Base-by-base conservation (phyloP, 805 yeast species). In the Ogataea zsoltii region DNA sequence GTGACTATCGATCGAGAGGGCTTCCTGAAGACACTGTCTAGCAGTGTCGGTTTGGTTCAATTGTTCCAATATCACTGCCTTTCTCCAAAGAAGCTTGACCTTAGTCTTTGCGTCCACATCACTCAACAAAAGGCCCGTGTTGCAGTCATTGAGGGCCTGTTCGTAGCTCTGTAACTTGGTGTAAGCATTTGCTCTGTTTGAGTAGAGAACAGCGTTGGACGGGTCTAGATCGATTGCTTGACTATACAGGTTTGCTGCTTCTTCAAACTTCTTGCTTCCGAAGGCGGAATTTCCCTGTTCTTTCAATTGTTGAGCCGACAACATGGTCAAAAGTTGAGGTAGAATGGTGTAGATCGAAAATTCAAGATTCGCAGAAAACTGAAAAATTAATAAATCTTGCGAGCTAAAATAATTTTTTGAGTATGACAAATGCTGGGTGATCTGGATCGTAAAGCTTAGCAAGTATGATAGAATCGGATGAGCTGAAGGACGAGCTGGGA, bases 151-250 rank as follows among this genome's bases (percentile, higher is more conserved):
- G 3, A 76, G 55, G 2, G 83, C 87, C 14, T 74, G 63, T 2
- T 61, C 54, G 72, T 75, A 81, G 26, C 75, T 72, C 5, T 66
- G 55, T 3, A 80, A 58, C 45, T 81, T 80, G 33, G 84, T 58
- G 50, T 76, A 72, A n/a, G 88, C 72, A 69, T 81, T 80, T 0
- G 94, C 85, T 35, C 85, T 65, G 57, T 86, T 86, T n/a, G 91
- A 76, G 57, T 73, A 81, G 1, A 81, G 66, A 0, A 83, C 72
- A 0, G 90, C 74, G 48, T 80, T 77, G 0, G 52, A 30, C 0
- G 81, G 74, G 40, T 77, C 77, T 14, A 70, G 26, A 7, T 63
- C 63, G 30, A 83, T 69, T 3, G 91, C 89, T 40, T 76, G 74
- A 10, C 77, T 61, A 60, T 86, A 86, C 0, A 71, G 61, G 18